Base-by-base conservation (phyloP, 179 eudicot genomes). In the Dionaea muscipula region DNA sequence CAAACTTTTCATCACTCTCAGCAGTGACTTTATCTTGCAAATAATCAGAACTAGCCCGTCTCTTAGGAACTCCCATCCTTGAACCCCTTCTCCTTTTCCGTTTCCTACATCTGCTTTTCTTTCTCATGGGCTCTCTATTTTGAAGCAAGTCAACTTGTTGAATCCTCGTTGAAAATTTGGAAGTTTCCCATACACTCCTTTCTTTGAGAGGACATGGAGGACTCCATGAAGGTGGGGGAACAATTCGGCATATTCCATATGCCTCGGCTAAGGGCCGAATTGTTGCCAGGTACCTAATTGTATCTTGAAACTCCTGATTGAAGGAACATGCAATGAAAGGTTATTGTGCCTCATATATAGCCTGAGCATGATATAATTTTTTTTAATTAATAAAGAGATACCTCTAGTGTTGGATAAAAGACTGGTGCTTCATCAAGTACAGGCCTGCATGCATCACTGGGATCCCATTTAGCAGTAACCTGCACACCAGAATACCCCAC, bases 141-240 rank as follows among this genome's bases (percentile, higher is more conserved):
- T 81, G 86, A 63, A 81, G 86, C 60, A 77, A 62, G 70, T 81
- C 83, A 55, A 81, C 76, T 65, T 69, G 71, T 52, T 81, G 86
- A 46, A 78, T 63, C 49, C 86, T 48, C 7, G 86, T 80, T 7
- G 80, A 72, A 53, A 80, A 77, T 55, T 72, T 77, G n/a, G 80
- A 62, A 53, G 57, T 26, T 62, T 72, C 71, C 82, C 83, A 80
- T 12, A 67, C 26, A 17, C 55, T 59, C 53, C 67, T 70, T 2
- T 80, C 78, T 68, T 56, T 80, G 10, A 80, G 76, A 23, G 71
- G 66, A 65, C 86, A 80, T 18, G 80, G 80, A 12, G 86, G 86
- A 47, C 24, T 72, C 86, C 86, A 80, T 8, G 75, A 69, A 50
- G 70, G 23, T 61, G 86, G 86, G 43, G 86, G 86, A 19, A 80